Conservation (phyloP, 2,329 filamentous ascomycete genomes). For the Metarhizium sp. region DNA sequence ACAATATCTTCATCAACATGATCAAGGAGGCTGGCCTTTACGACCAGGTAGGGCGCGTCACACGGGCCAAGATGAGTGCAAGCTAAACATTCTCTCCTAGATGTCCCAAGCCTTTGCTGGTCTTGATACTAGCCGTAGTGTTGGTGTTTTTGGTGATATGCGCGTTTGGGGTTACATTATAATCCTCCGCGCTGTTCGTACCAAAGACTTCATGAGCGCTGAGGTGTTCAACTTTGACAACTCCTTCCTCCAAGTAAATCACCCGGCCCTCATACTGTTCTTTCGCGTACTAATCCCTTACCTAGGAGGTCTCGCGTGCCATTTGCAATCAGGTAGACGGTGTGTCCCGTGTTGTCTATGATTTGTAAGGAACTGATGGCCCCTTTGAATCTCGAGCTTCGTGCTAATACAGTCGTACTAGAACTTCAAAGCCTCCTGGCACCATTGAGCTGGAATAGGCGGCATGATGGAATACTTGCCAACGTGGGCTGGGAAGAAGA, state of each 20-base stretch:
- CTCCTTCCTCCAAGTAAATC: no score
- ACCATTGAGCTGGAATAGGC: no score
- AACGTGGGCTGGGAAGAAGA: no score
- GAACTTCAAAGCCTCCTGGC: constrained; percentile 49
- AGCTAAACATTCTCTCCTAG: constrained; percentile 2
- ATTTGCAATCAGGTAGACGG: no score
- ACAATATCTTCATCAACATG: constrained; percentile 69
- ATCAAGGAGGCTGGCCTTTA: constrained; percentile 67
- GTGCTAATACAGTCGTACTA: no score
- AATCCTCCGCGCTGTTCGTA: constrained; percentile 7
- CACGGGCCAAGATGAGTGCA: not conserved
- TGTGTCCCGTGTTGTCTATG: no score
- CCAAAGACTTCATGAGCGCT: constrained; percentile 45
- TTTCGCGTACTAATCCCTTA: no score
- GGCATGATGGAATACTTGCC: no score
- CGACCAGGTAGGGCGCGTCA: constrained; percentile 33
- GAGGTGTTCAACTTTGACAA: constrained; percentile 54
- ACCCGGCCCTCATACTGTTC: no score
- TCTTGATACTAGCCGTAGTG: constrained; percentile 13
- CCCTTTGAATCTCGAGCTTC: no score
- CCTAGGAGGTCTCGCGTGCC: no score
- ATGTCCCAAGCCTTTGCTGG: constrained; percentile 19
- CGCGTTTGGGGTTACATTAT: constrained; percentile 14
- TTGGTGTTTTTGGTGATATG: constrained; percentile 15
- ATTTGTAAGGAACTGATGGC: no score